A percentile compares a stretch with the other conserved stretches of the same genome.
Conservation (phyloP, 202 grass and related monocot genomes). For the Zoysia matrella region DNA sequence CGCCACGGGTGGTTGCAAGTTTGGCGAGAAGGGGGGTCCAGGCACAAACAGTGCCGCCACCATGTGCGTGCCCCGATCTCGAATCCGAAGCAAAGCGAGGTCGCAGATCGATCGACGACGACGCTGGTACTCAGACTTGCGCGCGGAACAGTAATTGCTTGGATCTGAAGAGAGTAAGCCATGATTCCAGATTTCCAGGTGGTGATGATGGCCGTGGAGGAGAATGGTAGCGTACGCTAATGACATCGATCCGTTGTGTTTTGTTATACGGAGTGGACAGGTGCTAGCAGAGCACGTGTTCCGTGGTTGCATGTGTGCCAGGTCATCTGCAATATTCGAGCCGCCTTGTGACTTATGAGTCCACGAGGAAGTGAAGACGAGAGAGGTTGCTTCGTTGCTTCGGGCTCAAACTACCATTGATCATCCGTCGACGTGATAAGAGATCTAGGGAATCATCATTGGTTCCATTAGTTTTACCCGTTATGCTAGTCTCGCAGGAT, state of each 20-base stretch:
- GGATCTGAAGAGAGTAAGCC: constrained; percentile 30
- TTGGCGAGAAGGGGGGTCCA: too few species aligned
- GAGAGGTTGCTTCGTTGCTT: background rate
- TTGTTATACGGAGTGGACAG: background rate
- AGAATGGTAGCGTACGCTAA: constrained; percentile 30
- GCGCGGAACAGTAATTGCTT: constrained; percentile 29
- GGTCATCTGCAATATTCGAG: background rate
- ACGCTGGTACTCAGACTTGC: background rate
- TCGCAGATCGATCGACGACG: too few species aligned
- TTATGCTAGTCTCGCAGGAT: too few species aligned
- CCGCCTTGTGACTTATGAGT: too few species aligned
- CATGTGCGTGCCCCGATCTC: too few species aligned
- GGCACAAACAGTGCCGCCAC: too few species aligned
- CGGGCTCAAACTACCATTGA: background rate
- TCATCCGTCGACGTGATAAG: background rate
- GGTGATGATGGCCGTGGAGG: constrained; percentile 13
- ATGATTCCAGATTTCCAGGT: background rate
- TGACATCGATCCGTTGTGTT: constrained; percentile 12
- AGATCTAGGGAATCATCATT: too few species aligned
- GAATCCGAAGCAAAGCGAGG: too few species aligned
- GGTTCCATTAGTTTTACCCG: too few species aligned
- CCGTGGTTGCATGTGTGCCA: background rate
- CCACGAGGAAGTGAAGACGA: background rate
- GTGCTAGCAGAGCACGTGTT: constrained; percentile 28
- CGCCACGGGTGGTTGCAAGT: too few species aligned